Base-by-base conservation (phyloP, 805 yeast genomes). In the Saccharomycopsis selenospora region DNA sequence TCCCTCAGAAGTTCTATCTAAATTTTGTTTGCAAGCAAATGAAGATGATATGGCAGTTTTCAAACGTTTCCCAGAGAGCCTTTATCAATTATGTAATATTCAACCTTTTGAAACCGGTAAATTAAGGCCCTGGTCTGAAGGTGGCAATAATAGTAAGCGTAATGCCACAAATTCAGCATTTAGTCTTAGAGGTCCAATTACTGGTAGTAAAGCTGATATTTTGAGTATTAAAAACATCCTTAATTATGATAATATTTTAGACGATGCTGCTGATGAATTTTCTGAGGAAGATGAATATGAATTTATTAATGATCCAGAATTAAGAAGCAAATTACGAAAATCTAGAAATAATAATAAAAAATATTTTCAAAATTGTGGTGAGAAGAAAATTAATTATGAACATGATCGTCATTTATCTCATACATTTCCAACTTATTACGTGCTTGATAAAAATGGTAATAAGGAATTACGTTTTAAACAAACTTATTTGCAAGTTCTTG, bases 241-340 rank as follows among this genome's bases (percentile, higher is more conserved):
- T 17, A 33, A 33, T 14, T 33, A 33, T 20, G 38, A 48, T 24
- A 36, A 30, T 18, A 48, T 48, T 38, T 20, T 48, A 23, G 44
- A 48, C 28, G 44, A 44, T 48, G n/a, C 44, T 14, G 51, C 43
- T 28, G 51, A 40, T 20, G 40, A 33, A 23, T n/a, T 1, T n/a
- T 14, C 8, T 14, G 50, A 42, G 6, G 46, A 42, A 17, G 38
- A 14, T 20, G 38, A 30, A 6, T 27, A 23, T 20, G 42, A 47
- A 28, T 33, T 33, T 14, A 33, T 33, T 10, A 17, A 33, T 6
- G 38, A 33, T 14, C 38, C 38, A 6, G 38, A 33, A 14, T 33
- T 33, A 14, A 17, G 38, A 6, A 33, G 17, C 7, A 17, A 20
- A 4, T 20, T 33, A 14, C 38, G 17, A 10, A 33, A 33, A 33